These are phyloP conservation scores for Chaetomium cochliodes DNA, from an alignment of 495 filamentous ascomycete species.

Conservation along the genomic window DNA sequence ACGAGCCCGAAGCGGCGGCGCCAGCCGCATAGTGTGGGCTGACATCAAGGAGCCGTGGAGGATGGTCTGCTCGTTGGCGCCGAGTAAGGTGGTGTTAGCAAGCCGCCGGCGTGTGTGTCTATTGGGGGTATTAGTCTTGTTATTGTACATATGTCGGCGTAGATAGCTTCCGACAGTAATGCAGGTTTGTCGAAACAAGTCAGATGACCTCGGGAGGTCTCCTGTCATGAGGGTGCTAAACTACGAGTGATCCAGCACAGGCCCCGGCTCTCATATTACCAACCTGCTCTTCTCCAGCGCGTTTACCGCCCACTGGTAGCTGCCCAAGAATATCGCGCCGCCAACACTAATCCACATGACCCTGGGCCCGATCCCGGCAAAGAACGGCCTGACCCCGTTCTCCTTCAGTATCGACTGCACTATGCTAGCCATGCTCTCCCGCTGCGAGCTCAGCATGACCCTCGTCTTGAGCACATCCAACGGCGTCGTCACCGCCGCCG, in stretches of 20 bases:
- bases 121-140: constrained; percentile 6
- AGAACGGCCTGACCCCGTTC: constrained; percentile 74
- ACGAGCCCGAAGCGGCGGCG: constrained; percentile 9
- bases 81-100: not conserved
- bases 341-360: constrained; percentile 93
- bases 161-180: not conserved
- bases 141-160: constrained; percentile 17
- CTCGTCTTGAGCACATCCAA: constrained; percentile 95
- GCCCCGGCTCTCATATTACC: not conserved
- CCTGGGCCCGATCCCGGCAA: constrained; percentile 82
- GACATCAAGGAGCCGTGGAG: not conserved
- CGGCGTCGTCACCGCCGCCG: constrained; percentile 87
- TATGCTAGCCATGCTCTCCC: constrained; percentile 57
- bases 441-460: constrained; percentile 78
- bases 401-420: constrained; percentile 66
- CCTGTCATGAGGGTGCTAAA: no score
- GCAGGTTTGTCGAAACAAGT: not conserved
- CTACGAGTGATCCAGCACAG: not conserved
- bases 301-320: constrained; percentile 89
- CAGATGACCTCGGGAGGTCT: no score
- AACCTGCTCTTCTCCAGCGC: constrained; percentile 47
- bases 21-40: constrained; percentile 6
- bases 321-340: constrained; percentile 92
- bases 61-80: not conserved
- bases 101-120: not conserved